Conservation (phyloP, 768 basidiomycete genomes). For the Leucocoprinus leucothites region DNA sequence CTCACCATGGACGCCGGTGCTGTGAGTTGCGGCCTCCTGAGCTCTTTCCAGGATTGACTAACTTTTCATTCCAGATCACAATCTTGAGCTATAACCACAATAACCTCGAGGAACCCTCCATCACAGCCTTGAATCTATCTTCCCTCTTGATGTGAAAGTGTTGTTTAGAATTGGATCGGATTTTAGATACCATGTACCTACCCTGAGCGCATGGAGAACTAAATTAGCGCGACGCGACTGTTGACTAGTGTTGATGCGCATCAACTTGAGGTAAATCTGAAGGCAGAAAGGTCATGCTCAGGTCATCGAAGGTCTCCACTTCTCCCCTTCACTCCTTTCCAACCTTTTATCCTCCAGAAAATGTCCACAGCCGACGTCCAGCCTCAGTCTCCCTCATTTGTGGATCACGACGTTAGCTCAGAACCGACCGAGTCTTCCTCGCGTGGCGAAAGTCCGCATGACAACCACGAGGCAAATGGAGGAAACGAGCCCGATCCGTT, state of each 20-base stretch:
- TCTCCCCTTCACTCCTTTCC: not conserved
- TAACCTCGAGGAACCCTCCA: slow-evolving; percentile 70
- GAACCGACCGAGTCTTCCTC: not conserved
- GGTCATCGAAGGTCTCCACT: not conserved
- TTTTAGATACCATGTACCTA: not conserved
- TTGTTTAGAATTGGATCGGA: not conserved
- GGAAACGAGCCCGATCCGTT: slow-evolving; percentile 1
- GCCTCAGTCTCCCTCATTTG: not conserved
- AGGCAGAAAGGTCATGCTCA: not conserved
- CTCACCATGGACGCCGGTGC: slow-evolving; percentile 14
- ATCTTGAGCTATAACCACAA: slow-evolving; percentile 84
- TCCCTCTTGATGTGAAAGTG: slow-evolving; percentile 18
- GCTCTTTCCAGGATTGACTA: not conserved
- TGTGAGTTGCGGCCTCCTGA: slow-evolving; percentile 7
- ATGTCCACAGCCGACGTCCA: slow-evolving; percentile 4
- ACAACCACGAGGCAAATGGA: slow-evolving; percentile 9
- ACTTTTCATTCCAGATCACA: slow-evolving; percentile 61
- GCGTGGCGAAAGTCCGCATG: slow-evolving; percentile 3
- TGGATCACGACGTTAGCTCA: slow-evolving; percentile 1
- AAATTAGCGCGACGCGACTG: slow-evolving; percentile 27
- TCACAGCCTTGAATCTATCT: slow-evolving; percentile 72
- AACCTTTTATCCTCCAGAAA: not conserved
- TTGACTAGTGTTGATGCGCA: slow-evolving; percentile 22
- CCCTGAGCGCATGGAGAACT: not conserved
- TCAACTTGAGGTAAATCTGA: not conserved